Evolutionary conservation across 2,329 filamentous ascomycete genomes (phyloP).

Genomic region (Drechslerella stenobrocha): DNA sequence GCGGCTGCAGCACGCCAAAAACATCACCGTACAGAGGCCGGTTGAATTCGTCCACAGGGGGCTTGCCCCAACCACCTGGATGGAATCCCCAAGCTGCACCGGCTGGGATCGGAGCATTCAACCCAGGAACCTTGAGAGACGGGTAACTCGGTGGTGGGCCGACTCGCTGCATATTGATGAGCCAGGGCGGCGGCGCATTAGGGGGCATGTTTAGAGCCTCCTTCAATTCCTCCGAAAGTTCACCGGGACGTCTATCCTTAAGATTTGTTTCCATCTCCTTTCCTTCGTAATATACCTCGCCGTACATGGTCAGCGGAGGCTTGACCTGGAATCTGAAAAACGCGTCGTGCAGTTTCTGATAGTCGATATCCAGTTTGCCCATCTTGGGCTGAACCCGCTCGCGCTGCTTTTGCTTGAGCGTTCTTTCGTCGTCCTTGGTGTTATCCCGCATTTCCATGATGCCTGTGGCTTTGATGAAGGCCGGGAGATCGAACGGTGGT

Average conservation of each 20-base stretch:
- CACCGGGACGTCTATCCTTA: slow-evolving; percentile 83
- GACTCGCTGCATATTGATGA: slow-evolving; percentile 93
- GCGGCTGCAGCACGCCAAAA: slow-evolving; percentile 73
- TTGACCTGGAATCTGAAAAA: slow-evolving; percentile 99
- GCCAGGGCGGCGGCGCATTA: slow-evolving; percentile 90
- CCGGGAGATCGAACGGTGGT: slow-evolving; percentile 84
- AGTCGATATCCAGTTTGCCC: slow-evolving; percentile 96
- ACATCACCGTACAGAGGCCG: slow-evolving; percentile 90
- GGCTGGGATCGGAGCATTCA: slow-evolving; percentile 88
- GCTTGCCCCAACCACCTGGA: slow-evolving; percentile 93
- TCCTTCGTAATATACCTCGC: slow-evolving; percentile 99
- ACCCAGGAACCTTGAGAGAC: slow-evolving; percentile 87
- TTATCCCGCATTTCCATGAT: slow-evolving; percentile 98
- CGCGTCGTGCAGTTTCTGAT: slow-evolving; percentile 95
- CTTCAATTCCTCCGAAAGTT: slow-evolving; percentile 83
- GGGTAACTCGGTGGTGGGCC: slow-evolving; percentile 94
- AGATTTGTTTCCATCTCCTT: slow-evolving; percentile 97
- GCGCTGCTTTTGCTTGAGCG: slow-evolving; percentile 90
- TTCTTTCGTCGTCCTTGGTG: slow-evolving; percentile 91
- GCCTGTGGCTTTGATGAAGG: slow-evolving; percentile 95
- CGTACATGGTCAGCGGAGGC: slow-evolving; percentile 87
- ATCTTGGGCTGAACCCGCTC: slow-evolving; percentile 94
- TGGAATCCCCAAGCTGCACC: slow-evolving; percentile 94
- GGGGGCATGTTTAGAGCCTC: slow-evolving; percentile 93
- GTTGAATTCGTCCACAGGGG: slow-evolving; percentile 90